Conservation (phyloP, 495 filamentous ascomycete genomes). For the Aspergillus asperescens region DNA sequence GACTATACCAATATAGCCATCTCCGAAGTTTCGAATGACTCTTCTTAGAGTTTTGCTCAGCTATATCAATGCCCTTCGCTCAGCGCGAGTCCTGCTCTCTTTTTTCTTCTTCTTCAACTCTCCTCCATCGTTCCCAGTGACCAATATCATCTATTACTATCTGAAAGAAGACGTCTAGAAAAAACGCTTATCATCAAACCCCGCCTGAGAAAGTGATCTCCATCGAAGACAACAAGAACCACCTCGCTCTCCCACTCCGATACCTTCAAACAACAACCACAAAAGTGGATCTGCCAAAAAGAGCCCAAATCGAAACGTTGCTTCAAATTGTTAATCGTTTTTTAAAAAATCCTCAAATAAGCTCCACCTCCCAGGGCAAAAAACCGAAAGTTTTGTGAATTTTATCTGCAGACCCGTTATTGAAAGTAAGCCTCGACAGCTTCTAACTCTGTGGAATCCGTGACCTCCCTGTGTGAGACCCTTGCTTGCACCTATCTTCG, state of each 20-base stretch:
- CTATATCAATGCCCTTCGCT: background rate
- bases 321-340: conserved; percentile 2
- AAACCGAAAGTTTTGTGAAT: background rate
- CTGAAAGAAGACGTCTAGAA: background rate
- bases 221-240: conserved; percentile 3
- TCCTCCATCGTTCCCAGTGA: background rate
- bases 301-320: conserved; percentile 4
- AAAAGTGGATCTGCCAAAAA: background rate
- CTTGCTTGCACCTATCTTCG: background rate
- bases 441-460: background rate
- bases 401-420: background rate
- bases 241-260: background rate
- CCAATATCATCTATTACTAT: background rate
- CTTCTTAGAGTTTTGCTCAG: too few relatives aligned
- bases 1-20: too few relatives aligned
- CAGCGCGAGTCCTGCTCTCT: background rate
- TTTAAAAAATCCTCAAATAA: conserved; percentile 2
- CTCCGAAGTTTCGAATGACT: too few relatives aligned
- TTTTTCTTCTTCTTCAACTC: background rate
- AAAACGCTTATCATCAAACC: background rate
- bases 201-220: background rate
- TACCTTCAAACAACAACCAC: background rate
- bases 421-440: background rate
- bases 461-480: background rate
- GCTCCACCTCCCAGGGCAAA: background rate